Evolutionary conservation across 495 filamentous ascomycete genomes (phyloP).

Genomic region (Penicillium parvum): DNA sequence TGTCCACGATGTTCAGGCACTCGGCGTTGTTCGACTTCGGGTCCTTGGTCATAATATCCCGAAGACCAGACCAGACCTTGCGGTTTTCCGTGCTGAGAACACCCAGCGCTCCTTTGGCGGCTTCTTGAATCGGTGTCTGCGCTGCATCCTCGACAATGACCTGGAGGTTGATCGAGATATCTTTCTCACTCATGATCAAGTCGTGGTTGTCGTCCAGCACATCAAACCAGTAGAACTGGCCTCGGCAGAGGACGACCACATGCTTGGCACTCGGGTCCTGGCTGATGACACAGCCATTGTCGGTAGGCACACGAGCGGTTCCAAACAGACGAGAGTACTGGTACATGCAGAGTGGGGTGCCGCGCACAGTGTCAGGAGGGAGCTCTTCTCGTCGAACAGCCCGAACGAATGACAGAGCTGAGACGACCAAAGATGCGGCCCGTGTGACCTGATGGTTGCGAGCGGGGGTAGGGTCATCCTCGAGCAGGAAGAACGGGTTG

Average conservation of each 20-base stretch:
- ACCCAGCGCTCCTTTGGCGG: conserved; percentile 87
- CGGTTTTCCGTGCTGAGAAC: conserved; percentile 96
- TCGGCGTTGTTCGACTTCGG: conserved; percentile 90
- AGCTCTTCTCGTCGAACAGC: conserved; percentile 92
- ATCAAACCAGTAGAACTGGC: conserved; percentile 99
- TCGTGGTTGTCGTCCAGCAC: conserved; percentile 92
- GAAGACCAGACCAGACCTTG: conserved; percentile 87
- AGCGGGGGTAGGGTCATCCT: conserved; percentile 95
- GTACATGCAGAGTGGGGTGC: conserved; percentile 89
- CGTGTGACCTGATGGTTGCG: conserved; percentile 94
- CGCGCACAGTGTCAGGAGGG: conserved; percentile 79
- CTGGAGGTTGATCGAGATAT: conserved; percentile 86
- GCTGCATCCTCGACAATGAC: conserved; percentile 88
- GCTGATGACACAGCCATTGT: conserved; percentile 92
- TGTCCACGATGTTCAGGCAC: conserved; percentile 90
- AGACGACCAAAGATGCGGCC: conserved; percentile 86
- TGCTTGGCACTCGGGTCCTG: conserved; percentile 87
- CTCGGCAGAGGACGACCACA: conserved; percentile 88
- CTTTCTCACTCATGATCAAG: conserved; percentile 95
- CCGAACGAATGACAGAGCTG: conserved; percentile 85
- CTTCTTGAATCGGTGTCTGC: conserved; percentile 85
- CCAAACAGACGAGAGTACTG: conserved; percentile 96
- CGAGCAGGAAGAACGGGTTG: conserved; percentile 95
- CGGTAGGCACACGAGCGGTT: conserved; percentile 89
- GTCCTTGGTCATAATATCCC: conserved; percentile 85